Conservation (phyloP, 2,329 filamentous ascomycete species). For the Lachnellula willkommii region DNA sequence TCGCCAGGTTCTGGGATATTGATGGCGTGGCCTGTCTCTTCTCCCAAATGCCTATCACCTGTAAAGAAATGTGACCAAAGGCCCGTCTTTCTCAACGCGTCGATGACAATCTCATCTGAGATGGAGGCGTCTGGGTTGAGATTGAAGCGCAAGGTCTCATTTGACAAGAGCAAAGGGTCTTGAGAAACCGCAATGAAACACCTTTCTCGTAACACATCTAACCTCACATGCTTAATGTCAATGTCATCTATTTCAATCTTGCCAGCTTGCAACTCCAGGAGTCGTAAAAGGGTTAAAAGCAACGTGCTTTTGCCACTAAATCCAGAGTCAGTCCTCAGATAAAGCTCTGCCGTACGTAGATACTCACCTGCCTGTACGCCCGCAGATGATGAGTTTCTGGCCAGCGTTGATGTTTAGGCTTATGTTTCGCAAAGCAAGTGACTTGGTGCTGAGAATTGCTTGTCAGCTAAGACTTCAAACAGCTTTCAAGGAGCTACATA, state of each 20-base stretch:
- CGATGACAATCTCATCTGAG: conserved; percentile 18
- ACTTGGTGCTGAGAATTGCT: conserved; percentile 31
- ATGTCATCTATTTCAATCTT: conserved; percentile 40
- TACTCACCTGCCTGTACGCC: conserved; percentile 44
- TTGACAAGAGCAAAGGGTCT: conserved; percentile 35
- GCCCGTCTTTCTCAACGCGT: conserved; percentile 5
- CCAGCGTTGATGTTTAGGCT: conserved; percentile 43
- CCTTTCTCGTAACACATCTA: conserved; percentile 32
- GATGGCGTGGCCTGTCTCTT: background rate
- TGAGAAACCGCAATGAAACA: conserved; percentile 39
- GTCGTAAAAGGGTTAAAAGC: conserved; percentile 43
- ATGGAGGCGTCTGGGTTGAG: conserved; percentile 22
- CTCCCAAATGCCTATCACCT: background rate
- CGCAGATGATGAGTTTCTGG: conserved; percentile 47
- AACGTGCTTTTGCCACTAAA: conserved; percentile 38
- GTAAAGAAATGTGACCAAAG: conserved; percentile 11
- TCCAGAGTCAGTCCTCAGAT: background rate
- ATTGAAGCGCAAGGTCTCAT: conserved; percentile 31
- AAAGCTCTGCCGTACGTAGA: background rate
- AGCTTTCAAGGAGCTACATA: conserved; percentile 27
- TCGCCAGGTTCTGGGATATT: conserved; percentile 2
- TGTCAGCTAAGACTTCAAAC: conserved; percentile 33
- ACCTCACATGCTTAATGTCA: conserved; percentile 35
- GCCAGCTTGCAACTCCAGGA: conserved; percentile 40
- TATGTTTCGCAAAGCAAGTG: conserved; percentile 27